Conservation (phyloP, 257 asterid genomes). For the Solanum tacnaense region DNA sequence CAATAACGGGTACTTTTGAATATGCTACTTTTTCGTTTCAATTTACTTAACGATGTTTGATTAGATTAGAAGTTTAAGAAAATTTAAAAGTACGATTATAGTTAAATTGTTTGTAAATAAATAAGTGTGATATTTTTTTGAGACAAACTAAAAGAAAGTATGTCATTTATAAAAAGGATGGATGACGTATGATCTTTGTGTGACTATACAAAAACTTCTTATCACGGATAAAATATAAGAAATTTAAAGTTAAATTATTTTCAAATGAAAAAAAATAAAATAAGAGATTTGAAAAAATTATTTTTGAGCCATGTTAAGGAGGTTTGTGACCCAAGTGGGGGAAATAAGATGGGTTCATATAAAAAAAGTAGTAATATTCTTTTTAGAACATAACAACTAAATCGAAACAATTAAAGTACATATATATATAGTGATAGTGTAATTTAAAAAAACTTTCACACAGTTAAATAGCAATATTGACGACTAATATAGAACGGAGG, state of each 20-base stretch:
- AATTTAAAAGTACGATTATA: too few relatives aligned
- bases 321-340: too few relatives aligned
- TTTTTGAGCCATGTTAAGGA: too few relatives aligned
- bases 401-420: too few relatives aligned
- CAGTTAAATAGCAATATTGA: neutral
- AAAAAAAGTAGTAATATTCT: too few relatives aligned
- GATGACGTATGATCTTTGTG: neutral
- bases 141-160: neutral
- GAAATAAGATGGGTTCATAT: too few relatives aligned
- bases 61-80: neutral
- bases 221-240: neutral
- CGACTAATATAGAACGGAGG: fast-evolving
- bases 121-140: neutral
- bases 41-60: neutral
- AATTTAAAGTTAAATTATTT: neutral
- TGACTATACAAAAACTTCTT: neutral
- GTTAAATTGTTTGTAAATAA: too few relatives aligned
- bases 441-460: neutral
- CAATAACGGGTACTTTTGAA: neutral
- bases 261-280: too few relatives aligned
- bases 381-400: too few relatives aligned
- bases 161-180: neutral
- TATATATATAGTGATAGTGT: too few relatives aligned
- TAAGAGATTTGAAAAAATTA: too few relatives aligned
- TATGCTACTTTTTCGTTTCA: neutral